Evolutionary conservation across 2,329 filamentous ascomycete genomes (phyloP).

Genomic region (Aspergillus fumigatiaffinis): DNA sequence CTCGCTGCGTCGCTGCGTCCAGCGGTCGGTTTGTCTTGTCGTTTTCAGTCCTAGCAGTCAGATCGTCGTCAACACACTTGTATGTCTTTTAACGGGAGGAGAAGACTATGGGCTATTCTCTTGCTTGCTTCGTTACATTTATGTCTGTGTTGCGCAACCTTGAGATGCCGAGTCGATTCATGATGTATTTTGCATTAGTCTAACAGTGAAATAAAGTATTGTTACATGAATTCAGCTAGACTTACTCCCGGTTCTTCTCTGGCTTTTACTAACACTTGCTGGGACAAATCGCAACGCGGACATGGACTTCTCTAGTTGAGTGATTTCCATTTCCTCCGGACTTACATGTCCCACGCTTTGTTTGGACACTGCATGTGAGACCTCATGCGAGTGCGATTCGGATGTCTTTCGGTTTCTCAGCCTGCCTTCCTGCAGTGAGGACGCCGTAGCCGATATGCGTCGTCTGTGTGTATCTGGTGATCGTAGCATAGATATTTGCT

Average conservation of each 20-base stretch:
- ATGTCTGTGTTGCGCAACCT: not conserved
- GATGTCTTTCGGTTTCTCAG: slow-evolving; percentile 30
- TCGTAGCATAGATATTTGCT: slow-evolving; percentile 71
- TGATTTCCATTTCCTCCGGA: slow-evolving; percentile 29
- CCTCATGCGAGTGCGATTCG: slow-evolving; percentile 15
- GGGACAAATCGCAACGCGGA: slow-evolving; percentile 44
- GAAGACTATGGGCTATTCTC: not conserved
- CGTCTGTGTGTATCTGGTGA: slow-evolving; percentile 28
- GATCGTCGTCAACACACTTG: not conserved
- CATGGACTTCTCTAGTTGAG: slow-evolving; percentile 41
- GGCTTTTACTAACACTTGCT: slow-evolving; percentile 35
- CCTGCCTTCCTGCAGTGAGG: slow-evolving; percentile 31
- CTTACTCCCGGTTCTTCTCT: slow-evolving; percentile 16
- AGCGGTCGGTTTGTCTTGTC: not conserved
- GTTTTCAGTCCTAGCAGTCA: not conserved
- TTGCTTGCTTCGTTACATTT: not conserved
- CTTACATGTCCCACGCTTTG: not conserved
- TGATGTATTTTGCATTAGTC: not conserved
- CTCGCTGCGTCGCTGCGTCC: not conserved
- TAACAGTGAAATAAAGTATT: not conserved
- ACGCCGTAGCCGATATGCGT: slow-evolving; percentile 31
- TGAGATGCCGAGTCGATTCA: not conserved
- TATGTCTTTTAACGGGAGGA: not conserved
- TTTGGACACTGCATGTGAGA: not conserved
- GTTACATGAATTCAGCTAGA: slow-evolving; percentile 9